Evolutionary conservation across 768 basidiomycete genomes (phyloP).

Genomic region (Amanita rubescens): DNA sequence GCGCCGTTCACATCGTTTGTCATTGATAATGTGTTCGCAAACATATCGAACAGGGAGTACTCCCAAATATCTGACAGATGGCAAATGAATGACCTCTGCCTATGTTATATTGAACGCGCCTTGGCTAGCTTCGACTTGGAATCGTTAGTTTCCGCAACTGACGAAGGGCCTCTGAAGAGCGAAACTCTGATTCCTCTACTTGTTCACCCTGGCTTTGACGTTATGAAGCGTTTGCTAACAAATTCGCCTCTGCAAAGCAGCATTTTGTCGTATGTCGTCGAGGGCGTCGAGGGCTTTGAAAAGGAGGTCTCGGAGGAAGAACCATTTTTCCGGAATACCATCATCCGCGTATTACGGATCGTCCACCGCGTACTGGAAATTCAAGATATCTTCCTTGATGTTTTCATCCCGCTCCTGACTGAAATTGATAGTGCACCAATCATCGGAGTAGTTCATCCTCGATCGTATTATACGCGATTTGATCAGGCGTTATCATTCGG

Average conservation of each 20-base stretch:
- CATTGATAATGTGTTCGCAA: slow-evolving; percentile 81
- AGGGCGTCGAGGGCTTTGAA: slow-evolving; percentile 73
- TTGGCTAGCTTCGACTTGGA: slow-evolving; percentile 80
- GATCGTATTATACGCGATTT: slow-evolving; percentile 65
- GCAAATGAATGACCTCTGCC: slow-evolving; percentile 78
- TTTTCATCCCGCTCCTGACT: slow-evolving; percentile 70
- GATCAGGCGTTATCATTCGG: slow-evolving; percentile 70
- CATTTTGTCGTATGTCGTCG: slow-evolving; percentile 73
- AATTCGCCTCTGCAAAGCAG: slow-evolving; percentile 63
- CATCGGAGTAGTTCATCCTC: slow-evolving; percentile 48
- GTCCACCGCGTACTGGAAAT: slow-evolving; percentile 75
- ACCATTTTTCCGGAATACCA: slow-evolving; percentile 64
- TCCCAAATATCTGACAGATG: slow-evolving; percentile 70
- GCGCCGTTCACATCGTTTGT: slow-evolving; percentile 82
- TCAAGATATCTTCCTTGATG: slow-evolving; percentile 85
- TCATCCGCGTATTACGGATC: slow-evolving; percentile 77
- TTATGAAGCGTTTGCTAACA: slow-evolving; percentile 74
- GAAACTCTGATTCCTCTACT: slow-evolving; percentile 52
- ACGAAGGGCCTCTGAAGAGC: slow-evolving; percentile 42
- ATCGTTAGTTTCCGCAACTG: slow-evolving; percentile 50
- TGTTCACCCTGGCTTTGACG: slow-evolving; percentile 81
- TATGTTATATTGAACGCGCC: slow-evolving; percentile 80
- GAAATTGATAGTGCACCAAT: slow-evolving; percentile 53
- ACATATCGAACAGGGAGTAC: slow-evolving; percentile 71
- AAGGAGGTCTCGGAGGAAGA: slow-evolving; percentile 62